Conservation (phyloP, 176 grass and related monocot species). For the Areca catechu region DNA sequence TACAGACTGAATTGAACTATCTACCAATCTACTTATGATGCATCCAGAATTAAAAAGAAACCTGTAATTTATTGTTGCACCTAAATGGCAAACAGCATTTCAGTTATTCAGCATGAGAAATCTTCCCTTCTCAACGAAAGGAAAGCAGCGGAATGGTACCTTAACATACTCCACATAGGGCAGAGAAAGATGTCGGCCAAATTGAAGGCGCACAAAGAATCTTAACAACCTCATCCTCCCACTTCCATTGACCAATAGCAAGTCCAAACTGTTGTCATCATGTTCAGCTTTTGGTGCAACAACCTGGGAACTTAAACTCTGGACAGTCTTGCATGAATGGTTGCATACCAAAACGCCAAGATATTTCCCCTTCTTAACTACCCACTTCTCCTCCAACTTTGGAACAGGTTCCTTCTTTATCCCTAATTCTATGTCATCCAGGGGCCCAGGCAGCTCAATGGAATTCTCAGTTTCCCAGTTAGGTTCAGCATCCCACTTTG, state of each 20-base stretch:
- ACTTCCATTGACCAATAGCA: slow-evolving; percentile 75
- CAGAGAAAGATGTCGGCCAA: slow-evolving; percentile 81
- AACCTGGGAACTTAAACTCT: slow-evolving; percentile 95
- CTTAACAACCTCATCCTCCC: slow-evolving; percentile 82
- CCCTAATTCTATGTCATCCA: slow-evolving; percentile 34
- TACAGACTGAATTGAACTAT: too few relatives aligned
- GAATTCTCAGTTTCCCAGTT: slow-evolving; percentile 60
- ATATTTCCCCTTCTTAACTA: slow-evolving; percentile 82
- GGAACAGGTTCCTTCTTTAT: slow-evolving; percentile 57
- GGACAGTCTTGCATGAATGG: slow-evolving; percentile 88
- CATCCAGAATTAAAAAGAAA: too few relatives aligned
- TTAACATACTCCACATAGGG: slow-evolving; percentile 94
- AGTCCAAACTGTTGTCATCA: slow-evolving; percentile 88
- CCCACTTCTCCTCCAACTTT: slow-evolving; percentile 94
- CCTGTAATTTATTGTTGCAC: too few relatives aligned
- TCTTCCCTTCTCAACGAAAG: too few relatives aligned
- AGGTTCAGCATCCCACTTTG: slow-evolving; percentile 60
- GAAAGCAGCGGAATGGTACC: slow-evolving; percentile 34
- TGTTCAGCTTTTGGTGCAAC: slow-evolving; percentile 77
- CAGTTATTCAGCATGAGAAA: too few relatives aligned
- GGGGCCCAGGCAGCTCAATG: slow-evolving; percentile 52
- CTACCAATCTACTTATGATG: too few relatives aligned
- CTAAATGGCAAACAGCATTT: too few relatives aligned
- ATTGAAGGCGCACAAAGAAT: slow-evolving; percentile 86
- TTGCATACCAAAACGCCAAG: slow-evolving; percentile 94